Evolutionary conservation across 345 rosid species (phyloP), one percentile per base, ranked within the genome.

Genomic region (Arabidopsis arenosa): DNA sequence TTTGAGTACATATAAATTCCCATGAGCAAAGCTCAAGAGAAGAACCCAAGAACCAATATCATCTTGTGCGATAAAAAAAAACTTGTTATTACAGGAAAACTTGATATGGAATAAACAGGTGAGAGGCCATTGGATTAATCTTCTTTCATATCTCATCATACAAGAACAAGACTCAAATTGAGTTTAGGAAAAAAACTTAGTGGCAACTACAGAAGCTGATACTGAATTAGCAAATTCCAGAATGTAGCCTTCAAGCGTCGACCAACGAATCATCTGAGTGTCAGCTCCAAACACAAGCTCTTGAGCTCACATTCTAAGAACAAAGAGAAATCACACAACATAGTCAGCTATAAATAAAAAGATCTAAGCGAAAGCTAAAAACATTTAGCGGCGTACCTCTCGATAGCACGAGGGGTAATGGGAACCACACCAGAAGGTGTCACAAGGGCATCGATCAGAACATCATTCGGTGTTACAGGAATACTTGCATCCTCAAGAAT

Each of bases 371-470:
- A 40, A 45, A 49, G 74, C 73, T 35, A 40, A 65, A 56, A 48
- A 79, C 43, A 23, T 48, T n/a, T 14, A 1, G 54, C 14, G 37
- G 21, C 6, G 2, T 60, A 88, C 96, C 92, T 88, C 70, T 87
- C 89, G 6, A 78, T 68, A 58, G 97, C 93, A 73, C 82, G 79
- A n/a, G 75, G 78, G 79, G 73, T 83, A 52, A 88, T 85, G 49
- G 86, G 90, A 79, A 84, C 78, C 45, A 87, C 82, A n/a, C 97
- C 93, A 53, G 91, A 80, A 30, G 96, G 88, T 76, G 96, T 74
- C 64, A 90, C 88, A 44, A 95, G 85, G 69, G 96, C 97, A 76
- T 90, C 97, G 43, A 92, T 84, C 33, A 78, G 77, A 30, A 88
- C 78, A 79, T 95, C 97, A 41, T 78, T 70, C 11, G 83, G 68